Evolutionary conservation across 2,329 filamentous ascomycete species (phyloP), one percentile per base, ranked within the genome.

Genomic region (Pezicula carpinea): DNA sequence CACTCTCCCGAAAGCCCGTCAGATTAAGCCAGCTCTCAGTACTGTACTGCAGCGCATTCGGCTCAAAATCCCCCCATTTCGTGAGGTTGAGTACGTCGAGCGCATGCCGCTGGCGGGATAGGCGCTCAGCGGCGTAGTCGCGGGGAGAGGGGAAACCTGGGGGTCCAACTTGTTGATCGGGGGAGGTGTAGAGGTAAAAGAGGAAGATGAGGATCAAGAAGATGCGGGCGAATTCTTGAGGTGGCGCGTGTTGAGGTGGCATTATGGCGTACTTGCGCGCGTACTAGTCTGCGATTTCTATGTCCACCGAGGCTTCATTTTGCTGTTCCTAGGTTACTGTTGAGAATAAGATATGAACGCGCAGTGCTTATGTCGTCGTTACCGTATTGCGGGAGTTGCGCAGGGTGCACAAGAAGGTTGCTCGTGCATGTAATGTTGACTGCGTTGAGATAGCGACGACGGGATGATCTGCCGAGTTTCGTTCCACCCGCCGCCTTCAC

Each of bases 1-100:
- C 87, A 17, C 82, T 76, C 39, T 80, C 70, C 41, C 86, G 79
- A 51, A 95, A 83, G 1, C 92, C 92, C 2, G 87, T 87, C 43
- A 96, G 70, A 57, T 89, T 89, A 49, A 90, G 67, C 52, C 75
- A 83, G 19, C 66, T 69, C 10, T 44, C 53, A 34, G 59, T 52
- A 22, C 56, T 55, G 29, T 47, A 46, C 4, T 39, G 22, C 11
- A 47, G 60, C 19, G 54, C 48, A 8, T 57, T 62, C 10, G 79
- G 80, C 14, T 66, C 57, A 60, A 85, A 84, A 61, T 83, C 79
- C 42, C 76, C 77, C 80, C 80, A 85, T 52, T 59, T 63, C 15
- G 79, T 79, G 47, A 64, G 64, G 59, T 82, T 81, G 34, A 85
- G 66, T 15, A 79, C 66, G 42, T 68, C 63, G 50, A 79, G 75